Conservation (phyloP, 1,139 yeast species). For the Fermentozyma sake region DNA sequence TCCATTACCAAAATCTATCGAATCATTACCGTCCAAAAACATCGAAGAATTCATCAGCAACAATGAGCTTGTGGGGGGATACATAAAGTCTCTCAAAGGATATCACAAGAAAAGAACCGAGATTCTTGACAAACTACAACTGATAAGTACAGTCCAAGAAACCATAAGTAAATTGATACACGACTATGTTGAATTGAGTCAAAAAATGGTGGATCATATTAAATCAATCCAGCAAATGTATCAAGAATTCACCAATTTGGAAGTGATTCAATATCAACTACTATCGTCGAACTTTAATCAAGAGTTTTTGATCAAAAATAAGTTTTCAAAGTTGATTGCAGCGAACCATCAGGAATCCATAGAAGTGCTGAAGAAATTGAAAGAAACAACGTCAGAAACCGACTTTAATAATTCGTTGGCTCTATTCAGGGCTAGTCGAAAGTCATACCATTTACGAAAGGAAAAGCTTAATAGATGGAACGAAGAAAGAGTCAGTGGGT, state of each 20-base stretch:
- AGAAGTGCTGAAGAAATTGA: conserved; percentile 12
- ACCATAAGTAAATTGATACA: conserved; percentile 20
- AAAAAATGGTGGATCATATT: conserved; percentile 23
- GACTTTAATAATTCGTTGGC: conserved; percentile 13
- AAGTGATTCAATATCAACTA: conserved; percentile 38
- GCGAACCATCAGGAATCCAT: conserved; percentile 21
- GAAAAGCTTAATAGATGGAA: conserved; percentile 61
- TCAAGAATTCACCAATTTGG: conserved; percentile 32
- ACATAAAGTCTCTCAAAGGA: conserved; percentile 21
- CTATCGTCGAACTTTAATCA: conserved; percentile 36
- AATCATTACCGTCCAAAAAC: conserved; percentile 24
- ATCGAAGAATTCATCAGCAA: conserved; percentile 24
- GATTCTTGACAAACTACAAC: conserved; percentile 15
- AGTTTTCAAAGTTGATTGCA: conserved; percentile 24
- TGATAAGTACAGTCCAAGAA: conserved; percentile 20
- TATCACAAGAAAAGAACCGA: conserved; percentile 17
- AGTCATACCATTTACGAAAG: conserved; percentile 47
- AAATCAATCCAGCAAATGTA: conserved; percentile 22
- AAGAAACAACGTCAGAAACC: conserved; percentile 7
- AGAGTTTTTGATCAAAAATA: conserved; percentile 23
- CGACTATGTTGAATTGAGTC: conserved; percentile 22
- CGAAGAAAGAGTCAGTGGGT: conserved; percentile 64
- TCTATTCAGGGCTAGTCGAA: conserved; percentile 42
- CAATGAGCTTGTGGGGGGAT: conserved; percentile 29
- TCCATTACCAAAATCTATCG: conserved; percentile 27